Evolutionary conservation across 495 filamentous ascomycete genomes (phyloP), one percentile per base, ranked within the genome.

Genomic region (Aspergillus carlsbadensis): DNA sequence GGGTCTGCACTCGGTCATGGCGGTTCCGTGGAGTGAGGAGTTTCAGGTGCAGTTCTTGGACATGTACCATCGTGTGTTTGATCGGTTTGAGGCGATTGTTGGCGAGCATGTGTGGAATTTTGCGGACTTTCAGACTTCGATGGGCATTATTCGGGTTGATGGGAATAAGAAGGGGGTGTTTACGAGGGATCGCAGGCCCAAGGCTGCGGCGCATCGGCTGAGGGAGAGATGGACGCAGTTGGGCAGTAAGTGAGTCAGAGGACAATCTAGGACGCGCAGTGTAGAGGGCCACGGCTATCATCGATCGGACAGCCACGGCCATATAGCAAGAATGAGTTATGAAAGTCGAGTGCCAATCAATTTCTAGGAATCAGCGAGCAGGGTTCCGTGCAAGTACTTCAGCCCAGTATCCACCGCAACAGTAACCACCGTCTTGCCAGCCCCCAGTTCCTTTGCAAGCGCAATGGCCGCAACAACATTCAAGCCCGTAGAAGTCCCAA

Each of bases 331-430:
- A n/a, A n/a, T n/a, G n/a, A n/a, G n/a, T n/a, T n/a, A n/a, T n/a
- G n/a, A n/a, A n/a, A n/a, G n/a, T n/a, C n/a, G n/a, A n/a, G n/a
- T n/a, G n/a, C n/a, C n/a, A n/a, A n/a, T n/a, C n/a, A 29, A 29
- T 8, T 29, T 29, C n/a, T 29, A 29, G 26, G 26, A 29, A 20
- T 52, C 50, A n/a, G 53, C 36, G 24, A 34, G 90, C 71, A 74
- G 92, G 88, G 52, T 87, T 75, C 88, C 87, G 88, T 43, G 37
- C 31, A 63, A 15, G 22, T 63, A 63, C 39, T 63, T 63, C 22
- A 63, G 15, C 3, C 60, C 60, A 7, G 56, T 56, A 36, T 63
- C 60, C 33, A 29, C 40, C 5, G 54, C 57, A 22, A 63, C 49
- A 2, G 56, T 63, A n/a, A 50, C 61, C 1, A 63, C 47, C 20